Evolutionary conservation across 441 rosid species (phyloP).

Genomic region (Brassica hybrid): DNA sequence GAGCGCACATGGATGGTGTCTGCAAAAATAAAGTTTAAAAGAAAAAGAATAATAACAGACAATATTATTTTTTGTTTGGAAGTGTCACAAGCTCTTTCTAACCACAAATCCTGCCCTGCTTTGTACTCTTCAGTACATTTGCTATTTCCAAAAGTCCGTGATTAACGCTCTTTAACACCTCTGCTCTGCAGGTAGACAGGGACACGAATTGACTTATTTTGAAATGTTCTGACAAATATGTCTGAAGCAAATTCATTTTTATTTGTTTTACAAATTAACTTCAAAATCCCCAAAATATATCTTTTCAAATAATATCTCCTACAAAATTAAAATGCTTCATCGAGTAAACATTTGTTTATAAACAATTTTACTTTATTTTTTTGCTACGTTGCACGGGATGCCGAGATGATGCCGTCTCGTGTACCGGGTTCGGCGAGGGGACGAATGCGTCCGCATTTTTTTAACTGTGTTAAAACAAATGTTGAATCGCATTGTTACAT

Average conservation of each 20-base stretch:
- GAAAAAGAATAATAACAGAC: background rate
- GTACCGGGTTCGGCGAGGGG: too few relatives aligned
- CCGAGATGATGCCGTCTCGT: too few relatives aligned
- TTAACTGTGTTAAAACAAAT: too few relatives aligned
- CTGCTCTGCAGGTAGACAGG: constrained; percentile 32
- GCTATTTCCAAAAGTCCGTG: constrained; percentile 38
- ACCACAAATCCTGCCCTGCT: constrained; percentile 29
- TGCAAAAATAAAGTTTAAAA: constrained; percentile 5
- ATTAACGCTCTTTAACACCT: constrained; percentile 35
- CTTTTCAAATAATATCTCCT: background rate
- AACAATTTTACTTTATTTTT: background rate
- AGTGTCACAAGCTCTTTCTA: constrained; percentile 31
- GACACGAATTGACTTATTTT: constrained; percentile 29
- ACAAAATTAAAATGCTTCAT: background rate
- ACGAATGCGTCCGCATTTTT: too few relatives aligned
- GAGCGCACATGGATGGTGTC: constrained; percentile 36
- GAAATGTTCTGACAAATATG: constrained; percentile 24
- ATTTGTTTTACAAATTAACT: background rate
- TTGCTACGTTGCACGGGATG: too few relatives aligned
- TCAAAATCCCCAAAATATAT: background rate
- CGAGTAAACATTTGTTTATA: background rate
- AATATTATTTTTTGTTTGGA: constrained; percentile 18
- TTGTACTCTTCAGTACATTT: constrained; percentile 42
- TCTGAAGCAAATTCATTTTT: background rate
- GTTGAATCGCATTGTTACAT: too few relatives aligned